Percentiles rank a stretch among this genome's conserved stretches.
Evolutionary conservation across 805 yeast genomes (phyloP).

Genomic region (Wickerhamiella dianesei): DNA sequence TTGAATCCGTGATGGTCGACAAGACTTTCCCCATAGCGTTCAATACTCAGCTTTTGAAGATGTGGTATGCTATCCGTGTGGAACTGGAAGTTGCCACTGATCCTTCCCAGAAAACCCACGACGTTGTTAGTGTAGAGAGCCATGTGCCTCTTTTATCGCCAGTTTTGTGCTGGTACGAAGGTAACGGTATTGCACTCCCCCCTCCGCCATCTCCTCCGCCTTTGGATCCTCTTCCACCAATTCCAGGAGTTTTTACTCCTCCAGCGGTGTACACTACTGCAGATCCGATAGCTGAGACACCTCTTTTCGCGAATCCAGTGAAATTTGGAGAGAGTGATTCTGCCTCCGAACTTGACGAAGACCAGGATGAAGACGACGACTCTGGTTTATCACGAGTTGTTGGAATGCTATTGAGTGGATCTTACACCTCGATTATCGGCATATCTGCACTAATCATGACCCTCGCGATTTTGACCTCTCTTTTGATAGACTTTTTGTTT

Average conservation of each 20-base stretch:
- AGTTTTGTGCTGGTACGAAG: background rate
- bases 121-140: background rate
- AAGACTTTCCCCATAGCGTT: background rate
- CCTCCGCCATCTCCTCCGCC: background rate
- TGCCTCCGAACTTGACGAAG: background rate
- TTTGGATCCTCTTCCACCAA: background rate
- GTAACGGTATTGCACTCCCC: background rate
- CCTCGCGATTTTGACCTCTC: background rate
- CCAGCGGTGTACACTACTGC: too few species aligned
- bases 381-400: too few species aligned
- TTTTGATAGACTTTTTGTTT: background rate
- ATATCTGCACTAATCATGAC: background rate
- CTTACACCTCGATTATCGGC: background rate
- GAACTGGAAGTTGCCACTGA: background rate
- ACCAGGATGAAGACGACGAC: background rate
- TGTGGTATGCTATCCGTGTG: background rate
- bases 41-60: background rate
- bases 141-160: background rate
- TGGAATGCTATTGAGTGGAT: background rate
- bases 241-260: background rate
- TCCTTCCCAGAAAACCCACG: background rate
- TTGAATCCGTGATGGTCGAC: background rate
- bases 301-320: too few species aligned
- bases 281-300: too few species aligned
- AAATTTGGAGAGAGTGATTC: too few species aligned